Conservation (phyloP, 1,284 basidiomycete species). For the Apiotrichum domesticum region DNA sequence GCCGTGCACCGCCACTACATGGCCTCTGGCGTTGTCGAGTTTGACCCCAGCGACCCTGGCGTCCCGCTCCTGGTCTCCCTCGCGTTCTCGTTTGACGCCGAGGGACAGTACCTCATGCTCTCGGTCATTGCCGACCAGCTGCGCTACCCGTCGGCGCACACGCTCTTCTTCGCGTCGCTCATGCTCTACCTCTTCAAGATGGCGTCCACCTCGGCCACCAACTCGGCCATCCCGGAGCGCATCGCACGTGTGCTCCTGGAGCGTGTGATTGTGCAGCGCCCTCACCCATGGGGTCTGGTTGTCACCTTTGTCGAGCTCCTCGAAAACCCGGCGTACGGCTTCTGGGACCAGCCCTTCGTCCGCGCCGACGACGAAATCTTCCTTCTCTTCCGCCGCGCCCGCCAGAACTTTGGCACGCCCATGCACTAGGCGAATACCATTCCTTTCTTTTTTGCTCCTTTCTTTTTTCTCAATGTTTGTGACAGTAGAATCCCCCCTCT, state of each 20-base stretch:
- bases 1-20: constrained; percentile 74
- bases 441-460: constrained; percentile 3
- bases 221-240: constrained; percentile 65
- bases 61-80: constrained; percentile 76
- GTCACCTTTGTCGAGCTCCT: constrained; percentile 80
- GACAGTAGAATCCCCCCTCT: constrained; percentile 20
- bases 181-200: constrained; percentile 72
- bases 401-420: constrained; percentile 22
- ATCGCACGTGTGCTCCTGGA: constrained; percentile 88
- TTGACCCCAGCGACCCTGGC: constrained; percentile 71
- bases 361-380: constrained; percentile 43
- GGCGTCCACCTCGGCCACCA: constrained; percentile 2
- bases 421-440: constrained; percentile 11
- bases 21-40: constrained; percentile 69
- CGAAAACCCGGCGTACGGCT: constrained; percentile 43
- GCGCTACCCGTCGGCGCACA: constrained; percentile 94
- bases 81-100: constrained; percentile 74
- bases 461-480: constrained; percentile 19
- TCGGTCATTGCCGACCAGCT: constrained; percentile 87
- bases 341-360: constrained; percentile 47
- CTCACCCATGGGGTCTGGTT: constrained; percentile 95
- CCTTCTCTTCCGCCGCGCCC: constrained; percentile 32
- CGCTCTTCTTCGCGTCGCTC: constrained; percentile 88
- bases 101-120: constrained; percentile 91
- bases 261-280: constrained; percentile 84